These are phyloP conservation scores for Moricandia moricandioides DNA, from an alignment of 345 rosid genomes.

Conservation along the genomic window DNA sequence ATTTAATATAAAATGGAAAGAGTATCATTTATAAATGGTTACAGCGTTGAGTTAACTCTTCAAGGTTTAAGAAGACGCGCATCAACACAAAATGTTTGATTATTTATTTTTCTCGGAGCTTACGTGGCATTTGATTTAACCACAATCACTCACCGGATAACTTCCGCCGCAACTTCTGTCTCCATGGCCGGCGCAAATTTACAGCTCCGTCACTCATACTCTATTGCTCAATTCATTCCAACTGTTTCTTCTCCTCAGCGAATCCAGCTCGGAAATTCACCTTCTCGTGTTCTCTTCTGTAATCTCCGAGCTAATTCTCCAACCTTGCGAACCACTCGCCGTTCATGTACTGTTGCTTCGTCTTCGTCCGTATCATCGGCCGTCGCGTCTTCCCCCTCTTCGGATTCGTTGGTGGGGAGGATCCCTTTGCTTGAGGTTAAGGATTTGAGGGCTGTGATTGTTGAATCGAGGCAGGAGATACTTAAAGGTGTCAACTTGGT, in stretches of 20 bases:
- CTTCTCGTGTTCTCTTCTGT: constrained; percentile 21
- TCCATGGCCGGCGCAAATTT: constrained; percentile 35
- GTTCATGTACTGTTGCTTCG: background rate
- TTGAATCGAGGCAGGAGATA: constrained; percentile 78
- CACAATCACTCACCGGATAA: background rate
- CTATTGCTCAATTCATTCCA: constrained; percentile 20
- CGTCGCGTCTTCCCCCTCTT: constrained; percentile 33
- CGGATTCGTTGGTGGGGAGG: constrained; percentile 35
- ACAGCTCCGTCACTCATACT: constrained; percentile 31
- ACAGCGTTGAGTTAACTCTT: background rate
- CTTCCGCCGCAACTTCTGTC: constrained; percentile 25
- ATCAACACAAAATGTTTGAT: background rate
- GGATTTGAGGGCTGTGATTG: constrained; percentile 72
- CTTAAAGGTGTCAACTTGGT: constrained; percentile 77
- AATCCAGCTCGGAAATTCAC: constrained; percentile 14
- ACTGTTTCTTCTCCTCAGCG: constrained; percentile 13
- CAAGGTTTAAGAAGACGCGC: constrained; percentile 5
- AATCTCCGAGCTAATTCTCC: constrained; percentile 29
- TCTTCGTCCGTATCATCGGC: constrained; percentile 20
- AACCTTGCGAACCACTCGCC: constrained; percentile 19
- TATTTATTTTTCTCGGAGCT: background rate
- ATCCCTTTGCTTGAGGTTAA: constrained; percentile 76
- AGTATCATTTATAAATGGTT: background rate
- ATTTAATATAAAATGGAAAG: too few species aligned
- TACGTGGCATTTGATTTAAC: background rate